Evolutionary conservation across 345 rosid genomes (phyloP), one percentile per base, ranked within the genome.

Genomic region (Populus deltoides): DNA sequence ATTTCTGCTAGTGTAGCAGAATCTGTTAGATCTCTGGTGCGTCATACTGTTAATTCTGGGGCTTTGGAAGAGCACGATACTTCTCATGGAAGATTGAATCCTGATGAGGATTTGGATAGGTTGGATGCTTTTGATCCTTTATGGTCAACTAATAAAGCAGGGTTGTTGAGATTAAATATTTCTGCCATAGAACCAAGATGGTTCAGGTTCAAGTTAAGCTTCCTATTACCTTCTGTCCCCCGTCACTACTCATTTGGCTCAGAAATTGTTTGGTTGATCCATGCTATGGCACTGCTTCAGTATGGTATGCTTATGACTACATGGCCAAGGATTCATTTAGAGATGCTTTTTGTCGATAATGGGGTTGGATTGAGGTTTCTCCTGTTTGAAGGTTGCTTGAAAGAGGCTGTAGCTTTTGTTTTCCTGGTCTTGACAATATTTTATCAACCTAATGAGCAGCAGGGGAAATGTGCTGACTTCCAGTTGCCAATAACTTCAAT

Each of bases 241-340:
- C 81, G 72, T 68, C 74, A 78, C 29, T 59, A 59, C 77, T 77
- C 76, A 73, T 81, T 74, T 72, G 85, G 81, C 75, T 78, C 71
- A 13, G 88, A 86, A 77, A 77, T 79, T 77, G 68, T 75, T 66
- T 81, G 85, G 90, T 81, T 91, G 78, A 59, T 85, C 78, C 89
- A 79, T 80, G 77, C 85, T 59, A 67, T 86, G 6, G 55, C 82
- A 41, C 86, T 90, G 80, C 90, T 86, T 83, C 90, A 79, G 70
- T 71, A 80, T 85, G 98, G 99, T 84, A 81, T 61, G 35, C 71
- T 93, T 79, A 85, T 79, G 75, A 72, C 77, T 66, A 59, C 76
- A 49, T 89, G 94, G 97, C 98, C 98, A 78, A 86, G 81, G 80
- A 90, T 92, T 78, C 84, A 90, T 74, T 85, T 96, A 89, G 98